These are phyloP conservation scores for Eragrostis curvula DNA, from an alignment of 176 grass and related monocot species.

Conservation along the genomic window DNA sequence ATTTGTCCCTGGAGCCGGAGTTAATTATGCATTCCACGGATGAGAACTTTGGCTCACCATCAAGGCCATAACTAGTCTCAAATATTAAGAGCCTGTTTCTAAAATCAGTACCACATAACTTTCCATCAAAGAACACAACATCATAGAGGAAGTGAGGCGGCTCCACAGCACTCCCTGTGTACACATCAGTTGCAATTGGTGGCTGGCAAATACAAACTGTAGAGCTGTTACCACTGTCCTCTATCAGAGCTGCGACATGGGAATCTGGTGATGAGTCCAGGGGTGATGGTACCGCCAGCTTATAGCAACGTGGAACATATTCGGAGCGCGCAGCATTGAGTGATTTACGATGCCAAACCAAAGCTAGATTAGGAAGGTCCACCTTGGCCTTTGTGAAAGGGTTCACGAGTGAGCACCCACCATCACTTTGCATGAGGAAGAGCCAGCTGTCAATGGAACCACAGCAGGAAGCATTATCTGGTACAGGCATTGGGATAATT, in stretches of 20 bases:
- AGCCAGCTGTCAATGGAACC: slow-evolving; percentile 16
- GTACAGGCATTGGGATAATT: neutral
- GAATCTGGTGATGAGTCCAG: slow-evolving; percentile 2
- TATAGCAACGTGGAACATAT: neutral
- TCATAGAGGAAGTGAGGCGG: neutral
- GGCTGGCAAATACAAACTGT: neutral
- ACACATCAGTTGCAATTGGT: neutral
- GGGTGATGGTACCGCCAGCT: slow-evolving; percentile 1
- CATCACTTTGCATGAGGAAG: neutral
- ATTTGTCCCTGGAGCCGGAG: no score
- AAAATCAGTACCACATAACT: neutral
- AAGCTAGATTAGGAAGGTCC: neutral
- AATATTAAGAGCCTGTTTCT: neutral
- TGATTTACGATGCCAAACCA: neutral
- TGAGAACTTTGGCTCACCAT: neutral
- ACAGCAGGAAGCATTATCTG: neutral
- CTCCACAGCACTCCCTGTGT: neutral
- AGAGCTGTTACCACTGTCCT: neutral
- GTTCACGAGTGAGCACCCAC: slow-evolving; percentile 19
- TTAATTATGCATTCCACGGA: neutral
- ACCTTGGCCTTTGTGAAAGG: neutral
- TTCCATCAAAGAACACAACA: slow-evolving; percentile 12
- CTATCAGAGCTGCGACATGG: neutral
- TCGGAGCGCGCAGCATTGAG: neutral
- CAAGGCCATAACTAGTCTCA: neutral